A percentile compares a stretch with the other conserved stretches of the same genome.
Evolutionary conservation across 2,329 filamentous ascomycete species (phyloP).

Genomic region (Calycina marina): DNA sequence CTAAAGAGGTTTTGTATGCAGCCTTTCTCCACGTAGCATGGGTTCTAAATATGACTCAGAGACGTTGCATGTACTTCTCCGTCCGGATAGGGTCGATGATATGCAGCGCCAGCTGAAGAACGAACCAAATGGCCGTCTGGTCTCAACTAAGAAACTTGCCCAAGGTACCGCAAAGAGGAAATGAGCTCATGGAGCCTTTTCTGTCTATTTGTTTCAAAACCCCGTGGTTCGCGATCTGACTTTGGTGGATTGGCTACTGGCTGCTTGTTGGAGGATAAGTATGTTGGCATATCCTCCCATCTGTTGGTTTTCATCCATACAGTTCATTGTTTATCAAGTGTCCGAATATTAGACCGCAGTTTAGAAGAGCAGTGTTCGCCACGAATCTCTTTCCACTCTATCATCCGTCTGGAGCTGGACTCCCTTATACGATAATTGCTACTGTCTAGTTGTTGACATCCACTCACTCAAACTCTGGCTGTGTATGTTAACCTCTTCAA

Average conservation of each 20-base stretch:
- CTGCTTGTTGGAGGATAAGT: constrained; percentile 20
- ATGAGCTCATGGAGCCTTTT: constrained; percentile 5
- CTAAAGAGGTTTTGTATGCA: constrained; percentile 4
- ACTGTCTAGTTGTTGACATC: constrained; percentile 16
- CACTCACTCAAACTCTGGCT: constrained; percentile 5
- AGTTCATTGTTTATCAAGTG: constrained; percentile 13
- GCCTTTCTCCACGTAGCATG: constrained; percentile 4
- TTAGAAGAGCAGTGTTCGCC: constrained; percentile 19
- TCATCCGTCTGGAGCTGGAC: constrained; percentile 18
- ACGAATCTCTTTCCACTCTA: constrained; percentile 20
- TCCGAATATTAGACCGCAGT: constrained; percentile 13
- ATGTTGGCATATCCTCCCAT: constrained; percentile 13
- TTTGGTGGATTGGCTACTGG: constrained; percentile 17
- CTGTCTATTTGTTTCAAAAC: constrained; percentile 20
- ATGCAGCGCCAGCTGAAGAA: constrained; percentile 15
- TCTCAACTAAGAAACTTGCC: constrained; percentile 22
- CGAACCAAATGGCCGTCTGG: constrained; percentile 20
- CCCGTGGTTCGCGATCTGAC: constrained; percentile 10
- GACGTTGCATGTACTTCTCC: constrained; percentile 16
- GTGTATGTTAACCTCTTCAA: constrained; percentile 11
- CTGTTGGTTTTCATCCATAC: constrained; percentile 19
- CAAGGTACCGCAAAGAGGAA: constrained; percentile 7
- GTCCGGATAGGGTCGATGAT: constrained; percentile 1
- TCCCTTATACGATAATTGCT: constrained; percentile 17
- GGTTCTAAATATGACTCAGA: constrained; percentile 22